These are phyloP conservation scores for Alternaria ethzedia DNA, from an alignment of 2,329 filamentous ascomycete species.

Conservation along the genomic window DNA sequence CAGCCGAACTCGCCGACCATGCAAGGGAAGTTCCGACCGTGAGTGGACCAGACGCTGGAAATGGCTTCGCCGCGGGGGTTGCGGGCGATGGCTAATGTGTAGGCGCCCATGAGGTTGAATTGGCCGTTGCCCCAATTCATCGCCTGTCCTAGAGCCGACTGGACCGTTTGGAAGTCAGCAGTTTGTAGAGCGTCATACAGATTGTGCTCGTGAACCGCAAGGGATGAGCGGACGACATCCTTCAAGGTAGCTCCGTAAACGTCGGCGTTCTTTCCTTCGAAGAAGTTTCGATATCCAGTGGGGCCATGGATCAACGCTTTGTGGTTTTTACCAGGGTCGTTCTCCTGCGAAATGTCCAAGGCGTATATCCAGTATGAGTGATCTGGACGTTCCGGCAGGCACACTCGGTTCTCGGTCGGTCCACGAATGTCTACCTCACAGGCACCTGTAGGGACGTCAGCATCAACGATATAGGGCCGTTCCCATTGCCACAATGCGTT, in stretches of 20 bases:
- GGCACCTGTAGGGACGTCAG: not conserved
- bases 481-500: constrained; percentile 1
- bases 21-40: constrained; percentile 20
- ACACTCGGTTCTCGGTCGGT: not conserved
- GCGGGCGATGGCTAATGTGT: constrained; percentile 14
- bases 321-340: not conserved
- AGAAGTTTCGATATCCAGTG: constrained; percentile 1
- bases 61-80: constrained; percentile 23
- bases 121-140: not conserved
- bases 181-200: not conserved
- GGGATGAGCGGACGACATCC: constrained; percentile 9
- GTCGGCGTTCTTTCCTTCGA: not conserved
- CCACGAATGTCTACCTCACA: not conserved
- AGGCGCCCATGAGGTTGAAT: constrained; percentile 1
- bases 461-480: not conserved
- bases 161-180: not conserved
- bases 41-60: constrained; percentile 7
- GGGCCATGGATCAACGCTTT: constrained; percentile 2
- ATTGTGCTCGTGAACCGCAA: not conserved
- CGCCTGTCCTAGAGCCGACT: not conserved
- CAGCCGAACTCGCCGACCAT: constrained; percentile 25
- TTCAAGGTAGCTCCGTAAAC: constrained; percentile 31
- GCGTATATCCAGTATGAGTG: not conserved
- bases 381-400: not conserved
- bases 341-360: not conserved